Conservation (phyloP, 2,329 filamentous ascomycete species). For the Exophiala calicioides region DNA sequence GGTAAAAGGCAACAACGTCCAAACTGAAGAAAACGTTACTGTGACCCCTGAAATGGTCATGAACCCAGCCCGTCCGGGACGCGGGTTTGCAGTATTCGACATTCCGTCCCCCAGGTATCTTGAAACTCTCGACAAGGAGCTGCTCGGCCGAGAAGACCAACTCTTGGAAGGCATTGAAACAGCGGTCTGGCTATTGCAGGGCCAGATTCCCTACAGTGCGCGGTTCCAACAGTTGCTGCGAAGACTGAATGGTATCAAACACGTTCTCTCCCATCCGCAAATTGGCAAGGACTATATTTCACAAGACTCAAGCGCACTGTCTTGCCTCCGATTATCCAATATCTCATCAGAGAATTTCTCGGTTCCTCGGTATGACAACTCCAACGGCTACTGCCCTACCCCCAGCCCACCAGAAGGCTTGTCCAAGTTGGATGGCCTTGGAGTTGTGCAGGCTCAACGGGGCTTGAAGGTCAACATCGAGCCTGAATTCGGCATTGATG, state of each 20-base stretch:
- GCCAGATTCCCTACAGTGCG: conserved; percentile 63
- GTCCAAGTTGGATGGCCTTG: conserved; percentile 1
- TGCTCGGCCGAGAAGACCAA: conserved; percentile 39
- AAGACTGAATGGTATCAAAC: conserved; percentile 62
- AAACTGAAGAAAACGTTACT: conserved; percentile 63
- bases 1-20: conserved; percentile 63
- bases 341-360: conserved; percentile 75
- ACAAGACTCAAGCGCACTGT: conserved; percentile 65
- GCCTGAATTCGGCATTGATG: conserved; percentile 44
- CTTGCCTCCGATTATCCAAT: conserved; percentile 68
- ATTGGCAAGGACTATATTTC: conserved; percentile 73
- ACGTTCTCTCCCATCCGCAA: conserved; percentile 76
- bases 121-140: conserved; percentile 64
- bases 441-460: conserved; percentile 40
- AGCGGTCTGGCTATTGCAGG: conserved; percentile 81
- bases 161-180: conserved; percentile 68
- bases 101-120: conserved; percentile 72
- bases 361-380: conserved; percentile 66
- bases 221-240: conserved; percentile 70
- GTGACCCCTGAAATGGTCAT: conserved; percentile 89
- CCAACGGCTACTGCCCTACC: conserved; percentile 8
- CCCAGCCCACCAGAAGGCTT: neutral
- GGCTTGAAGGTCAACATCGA: conserved; percentile 49
- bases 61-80: conserved; percentile 64
- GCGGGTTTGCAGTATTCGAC: conserved; percentile 77